Conservation (phyloP, 805 yeast genomes). For the Jamesozyma gamospora region DNA sequence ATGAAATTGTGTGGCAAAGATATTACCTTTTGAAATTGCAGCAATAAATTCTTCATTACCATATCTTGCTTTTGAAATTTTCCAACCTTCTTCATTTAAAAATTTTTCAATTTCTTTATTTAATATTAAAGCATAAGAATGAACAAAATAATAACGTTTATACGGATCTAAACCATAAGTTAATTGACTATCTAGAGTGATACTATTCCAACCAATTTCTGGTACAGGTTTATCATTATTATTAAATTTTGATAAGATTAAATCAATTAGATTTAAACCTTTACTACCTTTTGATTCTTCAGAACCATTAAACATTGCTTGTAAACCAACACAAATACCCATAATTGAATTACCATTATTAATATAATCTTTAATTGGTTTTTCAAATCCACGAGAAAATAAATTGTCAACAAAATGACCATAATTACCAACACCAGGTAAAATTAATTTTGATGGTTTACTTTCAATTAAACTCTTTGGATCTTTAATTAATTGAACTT, state of each 20-base stretch:
- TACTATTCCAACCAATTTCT: conserved; percentile 89
- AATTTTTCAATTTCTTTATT: conserved; percentile 29
- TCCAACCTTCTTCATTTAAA: conserved; percentile 45
- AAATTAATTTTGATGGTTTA: conserved; percentile 47
- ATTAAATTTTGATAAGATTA: conserved; percentile 47
- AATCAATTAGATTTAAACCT: conserved; percentile 53
- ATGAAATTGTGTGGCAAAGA: conserved; percentile 95
- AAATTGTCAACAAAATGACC: conserved; percentile 84
- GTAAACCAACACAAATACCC: conserved; percentile 98
- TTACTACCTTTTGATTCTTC: conserved; percentile 56
- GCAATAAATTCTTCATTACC: conserved; percentile 77
- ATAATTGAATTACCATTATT: conserved; percentile 73
- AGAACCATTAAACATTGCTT: conserved; percentile 66
- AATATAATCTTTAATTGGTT: conserved; percentile 58
- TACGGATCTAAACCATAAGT: conserved; percentile 57
- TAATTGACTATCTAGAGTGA: conserved; percentile 18
- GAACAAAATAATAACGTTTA: conserved; percentile 85
- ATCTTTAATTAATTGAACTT: conserved; percentile 49
- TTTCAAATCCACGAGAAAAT: conserved; percentile 47
- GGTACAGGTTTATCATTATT: conserved; percentile 74
- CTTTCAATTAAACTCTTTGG: conserved; percentile 42
- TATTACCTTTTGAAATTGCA: conserved; percentile 63
- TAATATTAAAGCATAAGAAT: conserved; percentile 79
- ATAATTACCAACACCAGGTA: conserved; percentile 97
- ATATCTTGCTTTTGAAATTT: conserved; percentile 59